phyloP scores from a whole-genome alignment of 345 rosid genomes.

The Pugionium cornutum region DNA sequence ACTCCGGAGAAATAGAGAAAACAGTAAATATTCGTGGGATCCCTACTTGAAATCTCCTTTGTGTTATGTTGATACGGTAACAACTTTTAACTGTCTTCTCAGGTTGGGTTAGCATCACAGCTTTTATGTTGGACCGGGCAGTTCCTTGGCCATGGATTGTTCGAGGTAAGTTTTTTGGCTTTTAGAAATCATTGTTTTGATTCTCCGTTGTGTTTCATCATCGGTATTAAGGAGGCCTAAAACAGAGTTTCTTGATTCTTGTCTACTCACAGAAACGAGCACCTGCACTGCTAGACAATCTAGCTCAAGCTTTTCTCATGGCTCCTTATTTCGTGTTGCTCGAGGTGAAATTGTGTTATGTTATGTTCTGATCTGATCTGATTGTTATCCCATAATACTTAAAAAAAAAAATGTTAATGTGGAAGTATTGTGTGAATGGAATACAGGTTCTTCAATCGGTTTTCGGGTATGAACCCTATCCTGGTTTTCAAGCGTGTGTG shows the following conservation, averaged over 20 bases:
- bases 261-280: constrained; percentile 64
- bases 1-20: too few species aligned
- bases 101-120: constrained; percentile 79
- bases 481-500: constrained; percentile 71
- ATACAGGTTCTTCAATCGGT: constrained; percentile 61
- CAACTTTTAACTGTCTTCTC: constrained; percentile 11
- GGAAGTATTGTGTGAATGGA: not conserved
- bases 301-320: constrained; percentile 71
- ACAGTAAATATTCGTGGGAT: too few species aligned
- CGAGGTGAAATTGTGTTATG: constrained; percentile 52
- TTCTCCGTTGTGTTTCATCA: too few species aligned
- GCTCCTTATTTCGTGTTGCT: constrained; percentile 95
- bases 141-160: constrained; percentile 81
- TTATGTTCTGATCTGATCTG: not conserved
- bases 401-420: not conserved
- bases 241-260: constrained; percentile 10
- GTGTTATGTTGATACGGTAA: constrained; percentile 14
- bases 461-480: constrained; percentile 77
- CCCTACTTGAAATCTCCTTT: not conserved
- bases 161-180: constrained; percentile 59
- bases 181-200: not conserved
- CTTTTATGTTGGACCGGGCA: constrained; percentile 78
- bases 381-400: not conserved
- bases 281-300: constrained; percentile 83
- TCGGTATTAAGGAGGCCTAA: constrained; percentile 3